Conservation (phyloP, 106 monocot species). For the Apostasia shenzhenica region DNA sequence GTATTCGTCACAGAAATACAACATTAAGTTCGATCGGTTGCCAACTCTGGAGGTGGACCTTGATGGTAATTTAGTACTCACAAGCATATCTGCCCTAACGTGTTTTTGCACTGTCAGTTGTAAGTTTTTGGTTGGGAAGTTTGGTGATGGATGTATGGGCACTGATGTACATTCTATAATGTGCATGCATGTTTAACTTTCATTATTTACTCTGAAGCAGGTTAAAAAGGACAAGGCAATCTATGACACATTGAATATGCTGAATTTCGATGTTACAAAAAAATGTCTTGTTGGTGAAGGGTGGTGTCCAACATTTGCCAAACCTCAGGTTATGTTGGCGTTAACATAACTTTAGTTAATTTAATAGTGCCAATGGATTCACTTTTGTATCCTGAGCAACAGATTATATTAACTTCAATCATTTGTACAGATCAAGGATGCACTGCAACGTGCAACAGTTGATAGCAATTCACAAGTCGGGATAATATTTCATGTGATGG, state of each 20-base stretch:
- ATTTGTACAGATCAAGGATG: slow-evolving; percentile 75
- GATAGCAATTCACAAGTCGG: slow-evolving; percentile 98
- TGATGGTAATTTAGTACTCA: slow-evolving; percentile 47
- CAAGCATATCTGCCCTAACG: neutral
- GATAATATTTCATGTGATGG: slow-evolving; percentile 95
- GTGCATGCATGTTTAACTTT: slow-evolving; percentile 2
- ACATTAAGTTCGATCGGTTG: slow-evolving; percentile 77
- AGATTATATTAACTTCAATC: slow-evolving; percentile 1
- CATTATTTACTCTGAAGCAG: slow-evolving; percentile 24
- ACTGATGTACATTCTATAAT: neutral
- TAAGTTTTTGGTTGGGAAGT: neutral
- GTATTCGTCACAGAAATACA: slow-evolving; percentile 84
- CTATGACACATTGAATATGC: slow-evolving; percentile 95
- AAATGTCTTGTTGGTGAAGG: slow-evolving; percentile 99
- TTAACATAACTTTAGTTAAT: neutral
- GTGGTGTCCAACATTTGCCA: slow-evolving; percentile 92
- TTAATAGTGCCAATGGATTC: neutral
- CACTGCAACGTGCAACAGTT: slow-evolving; percentile 69
- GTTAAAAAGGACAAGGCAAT: slow-evolving; percentile 96
- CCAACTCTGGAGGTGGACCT: slow-evolving; percentile 69
- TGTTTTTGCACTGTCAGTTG: neutral
- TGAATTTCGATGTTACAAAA: slow-evolving; percentile 97
- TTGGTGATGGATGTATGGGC: neutral
- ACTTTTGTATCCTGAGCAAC: neutral
- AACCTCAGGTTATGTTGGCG: slow-evolving; percentile 52